Evolutionary conservation across 352 stramenopile species (phyloP).

Genomic region (Globisporangium heterothallicum): DNA sequence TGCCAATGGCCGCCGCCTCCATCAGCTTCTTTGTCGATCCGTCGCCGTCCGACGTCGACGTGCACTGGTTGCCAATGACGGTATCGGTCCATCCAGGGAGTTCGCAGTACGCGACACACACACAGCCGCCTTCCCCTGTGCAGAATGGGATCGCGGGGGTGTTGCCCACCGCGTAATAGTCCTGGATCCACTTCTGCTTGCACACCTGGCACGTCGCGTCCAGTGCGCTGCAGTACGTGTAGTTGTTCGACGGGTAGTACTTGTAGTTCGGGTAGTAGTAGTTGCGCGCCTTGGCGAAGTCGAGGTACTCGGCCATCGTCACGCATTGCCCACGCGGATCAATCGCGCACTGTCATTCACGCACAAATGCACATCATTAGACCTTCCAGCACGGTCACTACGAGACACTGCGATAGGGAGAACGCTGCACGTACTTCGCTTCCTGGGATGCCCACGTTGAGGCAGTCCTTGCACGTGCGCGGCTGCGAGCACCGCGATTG

Average conservation of each 20-base stretch:
- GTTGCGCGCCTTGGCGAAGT: conserved; percentile 27
- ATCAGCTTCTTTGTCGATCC: neutral
- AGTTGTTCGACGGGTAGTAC: conserved; percentile 34
- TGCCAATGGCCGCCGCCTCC: neutral
- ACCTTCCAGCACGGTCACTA: neutral
- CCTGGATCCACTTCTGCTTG: conserved; percentile 22
- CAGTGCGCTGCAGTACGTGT: conserved; percentile 32
- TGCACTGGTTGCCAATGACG: conserved; percentile 25
- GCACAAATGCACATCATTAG: conserved; percentile 3
- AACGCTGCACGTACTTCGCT: neutral
- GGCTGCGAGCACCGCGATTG: conserved; percentile 24
- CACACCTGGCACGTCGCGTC: conserved; percentile 30
- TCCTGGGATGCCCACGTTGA: conserved; percentile 29
- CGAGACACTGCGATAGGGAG: neutral
- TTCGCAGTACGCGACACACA: conserved; percentile 37
- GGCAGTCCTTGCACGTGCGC: conserved; percentile 50
- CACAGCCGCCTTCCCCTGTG: conserved; percentile 28
- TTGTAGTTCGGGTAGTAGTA: conserved; percentile 43
- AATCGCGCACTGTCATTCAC: conserved; percentile 24
- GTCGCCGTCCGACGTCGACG: conserved; percentile 3
- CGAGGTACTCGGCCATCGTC: conserved; percentile 26
- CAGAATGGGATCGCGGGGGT: conserved; percentile 23
- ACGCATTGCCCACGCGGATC: conserved; percentile 30
- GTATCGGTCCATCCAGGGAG: conserved; percentile 17
- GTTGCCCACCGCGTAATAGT: conserved; percentile 21